A percentile compares a stretch with the other conserved stretches of the same genome.
Evolutionary conservation across 805 yeast species (phyloP).

Genomic region (Starmerella sirachaensis): DNA sequence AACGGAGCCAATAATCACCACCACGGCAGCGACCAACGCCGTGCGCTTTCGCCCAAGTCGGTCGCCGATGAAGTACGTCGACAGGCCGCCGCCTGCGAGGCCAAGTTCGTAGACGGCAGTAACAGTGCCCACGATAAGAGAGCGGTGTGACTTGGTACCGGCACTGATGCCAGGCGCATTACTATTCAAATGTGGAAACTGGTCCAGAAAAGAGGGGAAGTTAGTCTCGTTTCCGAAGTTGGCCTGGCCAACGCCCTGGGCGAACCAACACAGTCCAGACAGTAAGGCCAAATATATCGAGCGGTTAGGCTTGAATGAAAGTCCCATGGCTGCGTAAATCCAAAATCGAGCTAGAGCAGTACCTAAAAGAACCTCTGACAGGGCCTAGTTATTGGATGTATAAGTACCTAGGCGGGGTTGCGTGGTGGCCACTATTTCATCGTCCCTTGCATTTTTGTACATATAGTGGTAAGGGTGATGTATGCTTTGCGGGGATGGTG

Average conservation of each 20-base stretch:
- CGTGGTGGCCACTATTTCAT: too few species aligned
- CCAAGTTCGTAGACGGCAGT: constrained; percentile 46
- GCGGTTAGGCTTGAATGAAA: too few species aligned
- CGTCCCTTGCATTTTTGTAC: too few species aligned
- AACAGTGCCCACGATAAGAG: constrained; percentile 24
- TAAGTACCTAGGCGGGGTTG: too few species aligned
- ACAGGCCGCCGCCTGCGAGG: constrained; percentile 52
- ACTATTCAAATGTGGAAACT: constrained; percentile 5
- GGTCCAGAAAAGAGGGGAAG: constrained; percentile 4
- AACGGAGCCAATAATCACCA: constrained; percentile 45
- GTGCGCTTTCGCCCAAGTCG: constrained; percentile 45
- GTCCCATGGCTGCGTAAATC: constrained; percentile 3
- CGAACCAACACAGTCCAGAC: constrained; percentile 14
- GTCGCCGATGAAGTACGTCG: constrained; percentile 48
- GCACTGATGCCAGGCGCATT: constrained; percentile 1
- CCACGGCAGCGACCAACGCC: constrained; percentile 33
- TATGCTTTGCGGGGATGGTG: too few species aligned
- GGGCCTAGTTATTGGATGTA: too few species aligned
- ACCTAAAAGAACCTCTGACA: too few species aligned
- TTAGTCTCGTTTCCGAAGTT: constrained; percentile 14
- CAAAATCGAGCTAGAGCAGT: not conserved
- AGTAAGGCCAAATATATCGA: too few species aligned
- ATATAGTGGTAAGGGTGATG: too few species aligned
- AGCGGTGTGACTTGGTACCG: constrained; percentile 8
- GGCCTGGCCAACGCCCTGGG: constrained; percentile 15